Conservation (phyloP, 441 rosid species). For the Populus hybrid region DNA sequence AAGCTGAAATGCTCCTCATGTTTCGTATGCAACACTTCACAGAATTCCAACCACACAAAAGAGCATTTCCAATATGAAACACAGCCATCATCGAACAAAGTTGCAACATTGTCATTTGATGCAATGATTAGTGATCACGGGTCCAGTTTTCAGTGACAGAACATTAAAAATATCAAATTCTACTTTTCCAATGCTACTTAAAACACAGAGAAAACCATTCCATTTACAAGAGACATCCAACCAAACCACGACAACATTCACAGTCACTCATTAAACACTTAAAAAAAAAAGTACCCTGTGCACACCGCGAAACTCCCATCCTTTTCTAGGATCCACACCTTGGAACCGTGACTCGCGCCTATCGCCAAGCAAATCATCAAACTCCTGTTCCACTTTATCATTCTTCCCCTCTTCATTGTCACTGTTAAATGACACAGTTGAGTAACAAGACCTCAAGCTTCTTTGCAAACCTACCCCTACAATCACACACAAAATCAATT, state of each 20-base stretch:
- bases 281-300: slow-evolving; percentile 55
- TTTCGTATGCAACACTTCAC: neutral
- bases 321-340: slow-evolving; percentile 84
- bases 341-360: slow-evolving; percentile 62
- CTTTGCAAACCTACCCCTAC: slow-evolving; percentile 41
- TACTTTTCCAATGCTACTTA: no score
- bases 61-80: neutral
- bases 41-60: neutral
- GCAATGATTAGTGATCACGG: neutral
- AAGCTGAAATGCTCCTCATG: neutral
- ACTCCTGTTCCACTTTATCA: slow-evolving; percentile 34
- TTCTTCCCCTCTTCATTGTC: slow-evolving; percentile 26
- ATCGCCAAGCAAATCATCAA: slow-evolving; percentile 37
- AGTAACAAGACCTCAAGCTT: slow-evolving; percentile 47
- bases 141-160: neutral
- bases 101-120: neutral
- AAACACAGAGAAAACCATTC: neutral
- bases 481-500: slow-evolving; percentile 13
- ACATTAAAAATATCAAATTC: no score
- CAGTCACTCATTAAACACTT: neutral
- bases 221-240: neutral
- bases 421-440: slow-evolving; percentile 34
- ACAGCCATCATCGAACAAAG: neutral
- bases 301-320: slow-evolving; percentile 93
- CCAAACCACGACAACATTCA: neutral